A percentile compares a stretch with the other conserved stretches of the same genome.
phyloP scores from a whole-genome alignment of 805 yeast genomes.

The Isabelozyma pseudorhagii region DNA sequence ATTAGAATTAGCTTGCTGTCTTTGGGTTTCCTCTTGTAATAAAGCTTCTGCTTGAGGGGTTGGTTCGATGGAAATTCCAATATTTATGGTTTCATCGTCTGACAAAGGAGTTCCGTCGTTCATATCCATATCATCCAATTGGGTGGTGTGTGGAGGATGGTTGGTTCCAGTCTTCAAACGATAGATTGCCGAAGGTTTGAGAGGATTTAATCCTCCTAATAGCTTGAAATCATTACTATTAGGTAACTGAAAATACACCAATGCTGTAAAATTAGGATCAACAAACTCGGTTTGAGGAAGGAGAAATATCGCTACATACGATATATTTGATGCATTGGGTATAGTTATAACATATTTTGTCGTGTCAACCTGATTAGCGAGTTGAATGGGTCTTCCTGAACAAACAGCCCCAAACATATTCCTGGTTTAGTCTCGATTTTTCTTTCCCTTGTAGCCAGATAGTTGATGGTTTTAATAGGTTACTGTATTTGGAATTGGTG shows the following conservation, averaged over 20 bases:
- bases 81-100: slow-evolving; percentile 33
- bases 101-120: slow-evolving; percentile 32
- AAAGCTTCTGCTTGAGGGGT: slow-evolving; percentile 59
- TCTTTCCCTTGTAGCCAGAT: neutral
- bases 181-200: slow-evolving; percentile 90
- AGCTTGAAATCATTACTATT: slow-evolving; percentile 57
- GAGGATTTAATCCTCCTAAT: slow-evolving; percentile 57
- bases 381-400: slow-evolving; percentile 61
- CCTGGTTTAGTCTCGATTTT: neutral
- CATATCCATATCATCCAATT: slow-evolving; percentile 50
- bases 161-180: slow-evolving; percentile 53
- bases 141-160: slow-evolving; percentile 18
- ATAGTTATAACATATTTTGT: slow-evolving; percentile 65
- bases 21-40: slow-evolving; percentile 42
- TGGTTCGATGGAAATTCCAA: slow-evolving; percentile 93
- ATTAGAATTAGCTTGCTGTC: slow-evolving; percentile 11
- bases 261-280: slow-evolving; percentile 73
- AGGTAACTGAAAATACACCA: slow-evolving; percentile 85
- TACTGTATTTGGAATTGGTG: neutral
- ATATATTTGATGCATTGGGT: slow-evolving; percentile 59
- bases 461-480: neutral
- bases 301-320: slow-evolving; percentile 80
- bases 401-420: slow-evolving; percentile 73
- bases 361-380: slow-evolving; percentile 65
- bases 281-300: slow-evolving; percentile 70